Evolutionary conservation across 2,329 filamentous ascomycete genomes (phyloP), one percentile per base, ranked within the genome.

Genomic region (Aspergillus bombycis): DNA sequence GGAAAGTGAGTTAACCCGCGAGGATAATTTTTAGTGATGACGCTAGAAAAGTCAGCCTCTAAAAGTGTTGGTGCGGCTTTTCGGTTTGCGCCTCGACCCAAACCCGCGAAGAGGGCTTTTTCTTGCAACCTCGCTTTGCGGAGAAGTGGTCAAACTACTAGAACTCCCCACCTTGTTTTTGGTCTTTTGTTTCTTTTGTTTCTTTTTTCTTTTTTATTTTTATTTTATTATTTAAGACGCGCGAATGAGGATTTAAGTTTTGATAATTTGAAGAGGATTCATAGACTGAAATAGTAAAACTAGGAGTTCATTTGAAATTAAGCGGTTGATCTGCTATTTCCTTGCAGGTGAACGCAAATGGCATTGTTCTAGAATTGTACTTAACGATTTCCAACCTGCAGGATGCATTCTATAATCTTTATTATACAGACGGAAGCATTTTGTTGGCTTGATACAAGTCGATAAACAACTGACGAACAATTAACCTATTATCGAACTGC

Each of bases 1-100:
- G 70, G 68, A 72, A 74, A 72, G 70, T 72, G 67, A 72, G 74
- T 75, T 74, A 76, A 75, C 75, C 71, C 74, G 73, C 72, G 70
- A 73, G 68, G 75, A 77, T 77, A 76, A 78, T 73, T 77, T 78
- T 78, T 78, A 78, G 76, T 77, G 72, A 75, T 75, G 74, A 72
- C 75, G 74, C 75, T 78, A 77, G 75, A 75, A 76, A 77, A 75
- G 74, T 77, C 74, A 76, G 71, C 74, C 74, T 74, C 72, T 66
- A 71, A 70, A 69, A 71, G 65, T 71, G 68, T 67, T 72, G 68
- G 70, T 73, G 70, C 67, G 70, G 65, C 58, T 52, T 61, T 62
- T 63, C 58, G 58, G 58, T 62, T 58, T 61, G 58, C 58, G 65
- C 59, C 68, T 68, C 66, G 68, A 68, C 65, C 69, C 66, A 68